Conservation (phyloP, 1,284 basidiomycete species). For the Cutaneotrichosporon sp. region DNA sequence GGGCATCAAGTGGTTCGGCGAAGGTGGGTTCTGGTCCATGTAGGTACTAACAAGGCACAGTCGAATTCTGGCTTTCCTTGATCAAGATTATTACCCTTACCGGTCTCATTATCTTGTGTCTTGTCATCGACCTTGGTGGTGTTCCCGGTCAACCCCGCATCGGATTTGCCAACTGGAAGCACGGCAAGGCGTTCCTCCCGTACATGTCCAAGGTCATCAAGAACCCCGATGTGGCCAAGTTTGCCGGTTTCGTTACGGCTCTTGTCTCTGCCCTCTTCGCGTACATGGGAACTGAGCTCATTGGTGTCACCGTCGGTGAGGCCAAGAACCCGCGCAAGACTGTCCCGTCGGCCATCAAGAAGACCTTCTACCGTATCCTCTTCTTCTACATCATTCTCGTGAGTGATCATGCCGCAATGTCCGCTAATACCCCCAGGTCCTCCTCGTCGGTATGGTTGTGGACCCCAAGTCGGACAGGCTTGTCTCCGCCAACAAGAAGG, state of each 20-base stretch:
- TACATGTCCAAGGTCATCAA: constrained; percentile 5
- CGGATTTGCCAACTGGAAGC: constrained; percentile 57
- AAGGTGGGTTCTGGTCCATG: constrained; percentile 53
- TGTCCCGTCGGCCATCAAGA: constrained; percentile 56
- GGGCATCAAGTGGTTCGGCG: constrained; percentile 64
- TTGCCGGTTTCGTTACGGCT: constrained; percentile 59
- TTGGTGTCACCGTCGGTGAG: constrained; percentile 51
- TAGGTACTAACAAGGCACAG: constrained; percentile 14
- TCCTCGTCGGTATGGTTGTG: constrained; percentile 63
- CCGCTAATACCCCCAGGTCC: constrained; percentile 2
- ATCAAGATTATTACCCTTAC: constrained; percentile 58
- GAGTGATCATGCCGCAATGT: no score
- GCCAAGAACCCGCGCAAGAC: constrained; percentile 57
- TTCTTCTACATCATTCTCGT: constrained; percentile 58
- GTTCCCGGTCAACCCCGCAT: constrained; percentile 60
- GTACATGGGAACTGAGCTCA: constrained; percentile 59
- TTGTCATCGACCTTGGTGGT: constrained; percentile 61
- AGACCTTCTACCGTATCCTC: constrained; percentile 56
- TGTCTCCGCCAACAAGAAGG: constrained; percentile 51
- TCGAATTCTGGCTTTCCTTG: constrained; percentile 48
- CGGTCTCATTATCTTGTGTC: constrained; percentile 58
- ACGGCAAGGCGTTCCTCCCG: constrained; percentile 36
- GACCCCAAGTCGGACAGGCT: constrained; percentile 41
- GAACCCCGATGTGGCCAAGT: constrained; percentile 51
- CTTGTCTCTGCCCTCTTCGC: constrained; percentile 43